Evolutionary conservation across 169 alveolate genomes (phyloP), one percentile per base, ranked within the genome.

Genomic region (Plasmodium vinckei): DNA sequence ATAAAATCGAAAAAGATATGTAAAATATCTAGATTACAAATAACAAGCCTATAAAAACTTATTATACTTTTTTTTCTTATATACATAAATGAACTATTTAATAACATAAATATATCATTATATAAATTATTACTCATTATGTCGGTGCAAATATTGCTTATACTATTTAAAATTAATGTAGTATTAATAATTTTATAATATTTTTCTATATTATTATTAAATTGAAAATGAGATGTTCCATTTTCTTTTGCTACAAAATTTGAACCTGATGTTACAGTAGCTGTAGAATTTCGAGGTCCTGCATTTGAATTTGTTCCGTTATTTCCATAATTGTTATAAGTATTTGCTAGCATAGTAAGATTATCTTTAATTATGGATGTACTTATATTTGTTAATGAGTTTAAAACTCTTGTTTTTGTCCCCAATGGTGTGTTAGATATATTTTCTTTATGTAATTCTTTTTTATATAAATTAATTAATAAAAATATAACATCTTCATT

Each of bases 101-200:
- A 57, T 7, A 77, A 53, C 17, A 64, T 47, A 9, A 77, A 47
- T 7, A 77, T 68, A 77, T 77, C 70, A 21, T 15, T 49, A n/a
- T 77, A 44, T 0, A 77, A 42, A 44, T 77, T 77, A 53, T 25
- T 49, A 2, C 88, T 77, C 88, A 77, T 77, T 44, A 77, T 77
- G 27, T 53, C 25, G 2, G 88, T 77, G 61, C 88, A 77, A 23
- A 77, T 23, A 33, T 77, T 77, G 15, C 88, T 77, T n/a, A 77
- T 46, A 25, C 69, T 77, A 44, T 77, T 77, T 5, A 77, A 23
- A 47, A 77, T 68, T 44, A 77, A 69, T 39, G 57, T 64, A 2
- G 88, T 64, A 51, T 77, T 77, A 57, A 47, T 63, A 17, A 77
- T 33, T 39, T 61, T 77, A 7, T 27, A 9, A n/a, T 64, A 73